Percentiles rank a stretch among this genome's conserved stretches.
Evolutionary conservation across 768 basidiomycete genomes (phyloP).

Genomic region (Suillus spraguei): DNA sequence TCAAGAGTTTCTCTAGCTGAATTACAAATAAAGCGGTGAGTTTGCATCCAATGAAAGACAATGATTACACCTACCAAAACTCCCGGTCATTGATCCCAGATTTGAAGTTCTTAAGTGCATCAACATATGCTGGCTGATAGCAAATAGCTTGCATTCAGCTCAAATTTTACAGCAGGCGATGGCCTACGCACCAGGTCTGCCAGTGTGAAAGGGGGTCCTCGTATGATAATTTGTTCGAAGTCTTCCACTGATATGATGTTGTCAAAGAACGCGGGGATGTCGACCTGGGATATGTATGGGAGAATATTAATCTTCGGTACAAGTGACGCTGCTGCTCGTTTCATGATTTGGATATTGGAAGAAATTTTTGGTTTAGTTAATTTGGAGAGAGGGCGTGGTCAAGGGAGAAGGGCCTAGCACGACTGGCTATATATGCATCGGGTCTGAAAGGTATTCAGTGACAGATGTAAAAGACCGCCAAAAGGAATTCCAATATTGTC

Average conservation of each 20-base stretch:
- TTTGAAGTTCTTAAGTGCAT: slow-evolving; percentile 47
- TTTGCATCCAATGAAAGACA: background rate
- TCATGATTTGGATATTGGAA: background rate
- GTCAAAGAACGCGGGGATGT: background rate
- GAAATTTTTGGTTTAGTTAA: background rate
- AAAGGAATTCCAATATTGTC: background rate
- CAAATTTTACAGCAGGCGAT: background rate
- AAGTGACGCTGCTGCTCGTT: background rate
- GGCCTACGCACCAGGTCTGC: slow-evolving; percentile 31
- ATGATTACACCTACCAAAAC: slow-evolving; percentile 48
- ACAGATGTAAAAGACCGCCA: background rate
- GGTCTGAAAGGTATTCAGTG: background rate
- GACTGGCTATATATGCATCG: background rate
- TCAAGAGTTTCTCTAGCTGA: slow-evolving; percentile 65
- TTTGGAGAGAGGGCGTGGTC: background rate
- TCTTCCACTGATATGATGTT: slow-evolving; percentile 24
- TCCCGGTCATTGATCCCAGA: slow-evolving; percentile 59
- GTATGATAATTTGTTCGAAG: slow-evolving; percentile 30
- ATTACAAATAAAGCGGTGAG: slow-evolving; percentile 13
- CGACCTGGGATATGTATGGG: background rate
- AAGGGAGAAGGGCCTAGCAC: background rate
- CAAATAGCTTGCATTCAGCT: background rate
- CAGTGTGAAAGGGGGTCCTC: slow-evolving; percentile 27
- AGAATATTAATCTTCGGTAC: background rate
- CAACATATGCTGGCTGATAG: slow-evolving; percentile 48